phyloP scores from a whole-genome alignment of 345 rosid species.

The Salix exigua region DNA sequence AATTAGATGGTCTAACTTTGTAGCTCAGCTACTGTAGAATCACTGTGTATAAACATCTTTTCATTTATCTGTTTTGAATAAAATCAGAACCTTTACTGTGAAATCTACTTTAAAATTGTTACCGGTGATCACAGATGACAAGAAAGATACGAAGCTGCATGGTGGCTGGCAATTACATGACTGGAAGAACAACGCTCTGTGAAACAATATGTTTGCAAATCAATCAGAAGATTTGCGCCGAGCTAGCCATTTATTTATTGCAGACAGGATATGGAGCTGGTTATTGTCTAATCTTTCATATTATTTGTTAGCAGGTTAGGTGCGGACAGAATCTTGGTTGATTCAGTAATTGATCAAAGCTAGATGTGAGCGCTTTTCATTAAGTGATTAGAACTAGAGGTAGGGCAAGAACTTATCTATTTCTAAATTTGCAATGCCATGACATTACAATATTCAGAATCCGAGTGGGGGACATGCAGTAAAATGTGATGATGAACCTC shows the following conservation, averaged over 20 bases:
- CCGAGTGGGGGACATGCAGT: neutral
- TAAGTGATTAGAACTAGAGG: neutral
- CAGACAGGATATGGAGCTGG: neutral
- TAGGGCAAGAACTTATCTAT: neutral
- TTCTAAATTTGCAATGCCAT: neutral
- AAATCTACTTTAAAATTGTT: neutral
- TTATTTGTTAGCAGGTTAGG: neutral
- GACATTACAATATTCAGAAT: neutral
- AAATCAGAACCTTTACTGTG: neutral
- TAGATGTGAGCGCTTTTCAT: neutral
- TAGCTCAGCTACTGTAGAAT: neutral
- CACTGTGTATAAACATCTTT: neutral
- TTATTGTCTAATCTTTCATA: neutral
- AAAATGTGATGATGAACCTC: neutral
- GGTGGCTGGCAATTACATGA: neutral
- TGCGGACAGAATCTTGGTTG: neutral
- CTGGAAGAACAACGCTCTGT: neutral
- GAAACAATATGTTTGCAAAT: neutral
- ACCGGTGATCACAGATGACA: neutral
- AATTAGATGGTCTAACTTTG: neutral
- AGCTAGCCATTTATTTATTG: neutral
- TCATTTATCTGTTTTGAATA: no score
- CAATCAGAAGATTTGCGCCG: neutral
- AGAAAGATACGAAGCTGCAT: neutral
- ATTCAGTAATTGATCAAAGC: neutral